A percentile compares a stretch with the other conserved stretches of the same genome.
Evolutionary conservation across 1,284 basidiomycete genomes (phyloP).

Genomic region (Moesziomyces parantarcticus): DNA sequence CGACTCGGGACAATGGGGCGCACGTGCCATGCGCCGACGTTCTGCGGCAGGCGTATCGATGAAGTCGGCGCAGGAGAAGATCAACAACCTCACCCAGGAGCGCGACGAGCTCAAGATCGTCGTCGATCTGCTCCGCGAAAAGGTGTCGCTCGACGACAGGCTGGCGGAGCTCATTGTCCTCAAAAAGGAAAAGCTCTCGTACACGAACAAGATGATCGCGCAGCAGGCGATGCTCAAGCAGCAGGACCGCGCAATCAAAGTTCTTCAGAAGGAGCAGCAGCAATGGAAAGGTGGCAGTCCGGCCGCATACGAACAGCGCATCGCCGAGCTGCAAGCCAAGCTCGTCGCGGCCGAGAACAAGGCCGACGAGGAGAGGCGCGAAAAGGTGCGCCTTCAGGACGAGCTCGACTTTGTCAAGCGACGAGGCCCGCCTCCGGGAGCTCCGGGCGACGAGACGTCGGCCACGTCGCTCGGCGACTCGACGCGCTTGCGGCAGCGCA

Average conservation of each 20-base stretch:
- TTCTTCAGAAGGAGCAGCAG: constrained; percentile 59
- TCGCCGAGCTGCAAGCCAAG: constrained; percentile 43
- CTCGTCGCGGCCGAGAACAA: constrained; percentile 40
- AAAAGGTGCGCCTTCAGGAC: constrained; percentile 41
- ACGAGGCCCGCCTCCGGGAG: constrained; percentile 24
- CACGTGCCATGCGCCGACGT: constrained; percentile 55
- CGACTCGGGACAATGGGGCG: constrained; percentile 57
- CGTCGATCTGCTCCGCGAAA: constrained; percentile 63
- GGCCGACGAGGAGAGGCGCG: constrained; percentile 40
- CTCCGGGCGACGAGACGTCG: constrained; percentile 30
- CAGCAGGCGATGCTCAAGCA: constrained; percentile 61
- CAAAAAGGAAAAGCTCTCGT: constrained; percentile 61
- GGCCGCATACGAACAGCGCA: constrained; percentile 34
- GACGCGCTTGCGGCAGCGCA: constrained; percentile 42
- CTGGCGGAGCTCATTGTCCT: constrained; percentile 59
- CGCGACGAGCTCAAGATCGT: constrained; percentile 66
- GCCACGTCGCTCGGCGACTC: constrained; percentile 35
- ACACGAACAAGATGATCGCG: constrained; percentile 60
- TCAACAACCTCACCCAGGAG: constrained; percentile 63
- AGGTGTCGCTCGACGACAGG: constrained; percentile 60
- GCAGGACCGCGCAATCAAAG: constrained; percentile 63
- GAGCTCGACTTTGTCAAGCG: constrained; percentile 56
- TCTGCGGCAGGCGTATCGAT: constrained; percentile 61
- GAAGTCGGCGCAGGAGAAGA: constrained; percentile 62
- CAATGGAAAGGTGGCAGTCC: constrained; percentile 49